Evolutionary conservation across 169 alveolate genomes (phyloP).

Genomic region (Cryptosporidium meleagridis): DNA sequence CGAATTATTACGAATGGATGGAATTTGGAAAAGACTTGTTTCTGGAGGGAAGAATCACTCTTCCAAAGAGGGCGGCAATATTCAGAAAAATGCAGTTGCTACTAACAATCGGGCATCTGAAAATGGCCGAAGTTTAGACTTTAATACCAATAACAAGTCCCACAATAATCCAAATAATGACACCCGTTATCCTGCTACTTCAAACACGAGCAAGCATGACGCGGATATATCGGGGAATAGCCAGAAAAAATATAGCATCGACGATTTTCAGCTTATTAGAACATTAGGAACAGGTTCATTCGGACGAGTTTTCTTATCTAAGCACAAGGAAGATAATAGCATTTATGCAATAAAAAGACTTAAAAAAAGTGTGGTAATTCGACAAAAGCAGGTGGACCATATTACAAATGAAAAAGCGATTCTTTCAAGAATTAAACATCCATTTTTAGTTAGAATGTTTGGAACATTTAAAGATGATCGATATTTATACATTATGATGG

Average conservation of each 20-base stretch:
- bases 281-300: conserved; percentile 88
- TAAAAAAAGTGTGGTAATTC: conserved; percentile 85
- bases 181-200: not conserved
- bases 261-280: conserved; percentile 69
- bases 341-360: conserved; percentile 84
- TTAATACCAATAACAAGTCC: not conserved
- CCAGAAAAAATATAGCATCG: conserved; percentile 49
- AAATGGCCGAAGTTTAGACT: not conserved
- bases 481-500: conserved; percentile 80
- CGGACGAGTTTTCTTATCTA: conserved; percentile 94
- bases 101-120: not conserved
- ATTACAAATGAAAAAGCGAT: conserved; percentile 94
- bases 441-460: conserved; percentile 93
- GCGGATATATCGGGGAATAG: conserved; percentile 5
- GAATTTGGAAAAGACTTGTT: conserved; percentile 72
- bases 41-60: conserved; percentile 72
- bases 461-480: conserved; percentile 82
- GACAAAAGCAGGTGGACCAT: conserved; percentile 92
- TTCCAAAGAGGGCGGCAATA: conserved; percentile 27
- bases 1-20: conserved; percentile 40
- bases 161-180: not conserved
- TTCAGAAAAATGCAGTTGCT: conserved; percentile 14
- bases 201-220: conserved; percentile 1
- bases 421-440: conserved; percentile 91
- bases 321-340: conserved; percentile 76